Percentiles rank a stretch among this genome's conserved stretches.
Evolutionary conservation across 441 rosid species (phyloP).

Genomic region (Hura crepitans): DNA sequence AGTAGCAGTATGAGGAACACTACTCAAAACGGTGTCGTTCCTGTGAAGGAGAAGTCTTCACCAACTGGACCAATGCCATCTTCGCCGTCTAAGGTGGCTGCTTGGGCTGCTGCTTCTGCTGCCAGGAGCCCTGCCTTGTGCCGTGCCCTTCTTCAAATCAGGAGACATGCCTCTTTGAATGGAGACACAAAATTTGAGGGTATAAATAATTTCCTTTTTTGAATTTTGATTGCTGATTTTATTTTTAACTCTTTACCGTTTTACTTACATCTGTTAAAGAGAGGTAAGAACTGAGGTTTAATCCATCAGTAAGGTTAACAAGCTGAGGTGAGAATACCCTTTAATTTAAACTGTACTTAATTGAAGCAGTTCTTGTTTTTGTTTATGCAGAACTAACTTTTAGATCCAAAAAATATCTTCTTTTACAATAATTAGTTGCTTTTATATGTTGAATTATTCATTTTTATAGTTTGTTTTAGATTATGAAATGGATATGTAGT

Average conservation of each 20-base stretch:
- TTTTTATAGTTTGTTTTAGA: neutral
- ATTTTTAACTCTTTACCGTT: neutral
- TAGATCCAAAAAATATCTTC: no score
- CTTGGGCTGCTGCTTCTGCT: constrained; percentile 31
- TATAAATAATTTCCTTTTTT: constrained; percentile 6
- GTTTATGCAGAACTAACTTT: no score
- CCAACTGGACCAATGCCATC: neutral
- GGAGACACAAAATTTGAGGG: constrained; percentile 18
- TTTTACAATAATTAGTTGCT: neutral
- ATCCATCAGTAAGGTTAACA: no score
- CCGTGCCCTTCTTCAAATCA: constrained; percentile 26
- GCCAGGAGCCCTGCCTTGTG: constrained; percentile 19
- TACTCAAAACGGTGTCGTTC: neutral
- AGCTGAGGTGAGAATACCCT: no score
- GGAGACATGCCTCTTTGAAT: neutral
- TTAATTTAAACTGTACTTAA: no score
- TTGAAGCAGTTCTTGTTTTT: no score
- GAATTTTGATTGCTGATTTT: no score
- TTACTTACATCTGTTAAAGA: no score
- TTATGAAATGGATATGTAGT: neutral
- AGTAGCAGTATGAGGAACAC: constrained; percentile 9
- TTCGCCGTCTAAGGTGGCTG: constrained; percentile 22
- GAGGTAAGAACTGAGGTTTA: no score
- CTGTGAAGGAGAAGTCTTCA: neutral
- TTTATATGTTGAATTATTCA: neutral